Percentiles rank a stretch among this genome's conserved stretches.
Evolutionary conservation across 2,329 filamentous ascomycete species (phyloP).

Genomic region (Sphaerulina musiva): DNA sequence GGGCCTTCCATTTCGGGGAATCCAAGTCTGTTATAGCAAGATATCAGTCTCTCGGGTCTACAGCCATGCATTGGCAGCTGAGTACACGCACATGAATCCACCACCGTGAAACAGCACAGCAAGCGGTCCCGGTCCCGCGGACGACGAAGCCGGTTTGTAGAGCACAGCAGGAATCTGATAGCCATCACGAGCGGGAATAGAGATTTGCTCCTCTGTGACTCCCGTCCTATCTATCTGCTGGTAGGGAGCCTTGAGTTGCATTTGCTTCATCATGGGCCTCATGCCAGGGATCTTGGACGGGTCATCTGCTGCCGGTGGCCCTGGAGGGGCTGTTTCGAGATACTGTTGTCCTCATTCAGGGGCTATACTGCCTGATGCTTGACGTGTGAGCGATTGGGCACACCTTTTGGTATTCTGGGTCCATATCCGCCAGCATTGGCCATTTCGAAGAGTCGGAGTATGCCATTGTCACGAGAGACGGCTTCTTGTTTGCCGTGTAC

Average conservation of each 20-base stretch:
- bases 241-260: background rate
- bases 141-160: constrained; percentile 8
- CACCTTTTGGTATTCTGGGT: constrained; percentile 8
- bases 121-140: constrained; percentile 21
- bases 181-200: constrained; percentile 3
- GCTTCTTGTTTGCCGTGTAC: too few relatives aligned
- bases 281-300: background rate
- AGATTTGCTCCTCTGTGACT: background rate
- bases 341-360: background rate
- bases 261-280: constrained; percentile 3
- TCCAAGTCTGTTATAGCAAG: background rate
- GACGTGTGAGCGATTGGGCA: background rate
- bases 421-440: constrained; percentile 6
- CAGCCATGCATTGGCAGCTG: background rate
- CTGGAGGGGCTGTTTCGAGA: background rate
- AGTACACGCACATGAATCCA: constrained; percentile 16
- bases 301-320: constrained; percentile 1
- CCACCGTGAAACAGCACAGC: constrained; percentile 40
- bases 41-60: background rate
- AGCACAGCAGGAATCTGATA: background rate
- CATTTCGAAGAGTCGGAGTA: constrained; percentile 2
- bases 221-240: constrained; percentile 4
- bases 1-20: constrained; percentile 5
- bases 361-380: background rate
- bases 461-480: background rate